Conservation (phyloP, 2,329 filamentous ascomycete species). For the Neoscytalidium dimidiatum region DNA sequence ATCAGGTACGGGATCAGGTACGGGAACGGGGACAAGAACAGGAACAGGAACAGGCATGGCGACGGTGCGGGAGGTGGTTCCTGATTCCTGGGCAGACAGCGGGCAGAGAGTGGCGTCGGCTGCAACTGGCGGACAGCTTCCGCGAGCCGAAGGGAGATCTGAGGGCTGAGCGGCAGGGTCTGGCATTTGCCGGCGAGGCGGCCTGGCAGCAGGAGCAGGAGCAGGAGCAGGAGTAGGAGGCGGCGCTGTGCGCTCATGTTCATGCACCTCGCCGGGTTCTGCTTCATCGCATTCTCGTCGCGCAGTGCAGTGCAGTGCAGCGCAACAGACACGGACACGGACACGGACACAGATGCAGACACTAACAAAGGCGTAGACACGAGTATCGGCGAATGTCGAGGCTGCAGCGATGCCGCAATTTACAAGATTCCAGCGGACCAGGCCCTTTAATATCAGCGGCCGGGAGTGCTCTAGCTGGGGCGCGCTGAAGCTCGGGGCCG, state of each 20-base stretch:
- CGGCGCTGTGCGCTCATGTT: background rate
- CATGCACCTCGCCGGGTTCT: background rate
- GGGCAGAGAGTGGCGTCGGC: background rate
- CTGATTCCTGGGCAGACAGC: background rate
- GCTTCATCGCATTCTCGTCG: too few species aligned
- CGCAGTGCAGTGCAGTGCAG: too few species aligned
- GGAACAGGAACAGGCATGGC: too few species aligned
- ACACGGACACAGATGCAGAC: too few species aligned
- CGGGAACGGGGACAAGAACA: too few species aligned
- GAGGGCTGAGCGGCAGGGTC: background rate
- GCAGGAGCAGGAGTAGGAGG: background rate
- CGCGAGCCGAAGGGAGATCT: constrained; percentile 13
- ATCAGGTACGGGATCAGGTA: too few species aligned
- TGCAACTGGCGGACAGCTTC: constrained; percentile 6
- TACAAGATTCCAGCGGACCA: background rate
- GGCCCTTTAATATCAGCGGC: background rate
- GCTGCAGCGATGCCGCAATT: too few species aligned
- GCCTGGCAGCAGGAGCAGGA: background rate
- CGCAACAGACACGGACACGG: too few species aligned
- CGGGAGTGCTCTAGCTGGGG: too few species aligned
- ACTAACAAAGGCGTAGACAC: too few species aligned
- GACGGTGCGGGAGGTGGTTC: too few species aligned
- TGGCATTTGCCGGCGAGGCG: background rate
- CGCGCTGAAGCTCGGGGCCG: background rate
- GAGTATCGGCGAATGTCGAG: too few species aligned